Percentiles rank a stretch among this genome's conserved stretches.
Conservation (phyloP, 2,329 filamentous ascomycete species). For the Dothistroma septosporum region DNA sequence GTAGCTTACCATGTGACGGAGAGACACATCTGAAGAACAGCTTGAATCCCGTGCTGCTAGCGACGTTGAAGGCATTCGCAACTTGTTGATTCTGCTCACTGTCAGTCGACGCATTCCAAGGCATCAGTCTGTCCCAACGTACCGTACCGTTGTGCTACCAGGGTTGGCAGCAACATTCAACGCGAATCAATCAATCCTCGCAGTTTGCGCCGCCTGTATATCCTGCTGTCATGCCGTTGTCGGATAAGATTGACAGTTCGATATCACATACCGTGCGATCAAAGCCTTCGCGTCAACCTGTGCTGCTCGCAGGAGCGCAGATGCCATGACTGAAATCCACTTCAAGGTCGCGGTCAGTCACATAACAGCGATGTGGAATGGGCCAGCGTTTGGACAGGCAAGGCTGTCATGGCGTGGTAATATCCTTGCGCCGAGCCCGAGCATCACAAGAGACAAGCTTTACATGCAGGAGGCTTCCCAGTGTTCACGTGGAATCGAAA, state of each 20-base stretch:
- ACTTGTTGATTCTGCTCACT: conserved; percentile 43
- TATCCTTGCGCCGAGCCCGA: not conserved
- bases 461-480: not conserved
- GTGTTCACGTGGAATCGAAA: not conserved
- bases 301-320: conserved; percentile 11
- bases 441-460: not conserved
- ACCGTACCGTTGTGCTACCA: conserved; percentile 6
- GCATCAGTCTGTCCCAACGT: not conserved
- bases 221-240: conserved; percentile 13
- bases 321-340: conserved; percentile 9
- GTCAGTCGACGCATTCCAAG: not conserved
- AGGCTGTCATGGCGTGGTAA: not conserved
- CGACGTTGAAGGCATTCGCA: conserved; percentile 43
- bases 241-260: conserved; percentile 3
- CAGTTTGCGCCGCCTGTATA: conserved; percentile 15
- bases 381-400: not conserved
- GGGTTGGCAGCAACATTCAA: conserved; percentile 49
- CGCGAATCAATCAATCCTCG: conserved; percentile 47
- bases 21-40: conserved; percentile 48
- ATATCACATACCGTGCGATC: conserved; percentile 16
- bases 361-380: not conserved
- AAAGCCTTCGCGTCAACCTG: conserved; percentile 13
- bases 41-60: conserved; percentile 41
- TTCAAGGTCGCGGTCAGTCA: conserved; percentile 3
- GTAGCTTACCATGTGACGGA: not conserved